Conservation (phyloP, 2,329 filamentous ascomycete genomes). For the Stagonosporopsis tanaceti region DNA sequence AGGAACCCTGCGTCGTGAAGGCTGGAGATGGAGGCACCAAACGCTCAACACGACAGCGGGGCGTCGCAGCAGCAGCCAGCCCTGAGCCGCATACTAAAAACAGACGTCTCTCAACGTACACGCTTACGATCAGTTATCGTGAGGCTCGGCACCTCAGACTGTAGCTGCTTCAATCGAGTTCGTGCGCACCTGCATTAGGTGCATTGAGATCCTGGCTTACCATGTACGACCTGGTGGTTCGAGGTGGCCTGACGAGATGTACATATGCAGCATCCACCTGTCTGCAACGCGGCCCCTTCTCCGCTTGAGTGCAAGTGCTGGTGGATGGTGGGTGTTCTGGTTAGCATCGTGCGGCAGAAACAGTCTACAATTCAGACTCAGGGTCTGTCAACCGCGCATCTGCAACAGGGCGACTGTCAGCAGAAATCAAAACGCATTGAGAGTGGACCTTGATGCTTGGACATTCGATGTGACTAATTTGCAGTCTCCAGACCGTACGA, state of each 20-base stretch:
- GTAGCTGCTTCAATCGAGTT: constrained; percentile 22
- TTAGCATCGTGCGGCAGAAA: constrained; percentile 5
- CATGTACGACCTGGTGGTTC: constrained; percentile 5
- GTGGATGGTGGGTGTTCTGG: background rate
- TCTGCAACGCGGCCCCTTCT: constrained; percentile 8
- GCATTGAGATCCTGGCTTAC: constrained; percentile 11
- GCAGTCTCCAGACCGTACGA: constrained; percentile 3
- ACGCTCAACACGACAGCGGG: constrained; percentile 10
- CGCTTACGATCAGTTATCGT: constrained; percentile 26
- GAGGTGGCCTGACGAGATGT: constrained; percentile 10
- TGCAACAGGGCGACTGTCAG: constrained; percentile 4
- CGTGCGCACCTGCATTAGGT: constrained; percentile 15
- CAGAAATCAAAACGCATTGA: background rate
- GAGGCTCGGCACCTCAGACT: constrained; percentile 22
- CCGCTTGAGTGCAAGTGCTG: constrained; percentile 2
- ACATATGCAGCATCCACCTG: constrained; percentile 11
- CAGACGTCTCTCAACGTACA: constrained; percentile 23
- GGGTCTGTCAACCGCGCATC: background rate
- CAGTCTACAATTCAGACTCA: constrained; percentile 3
- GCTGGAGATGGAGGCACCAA: constrained; percentile 33
- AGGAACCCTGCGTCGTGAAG: constrained; percentile 40
- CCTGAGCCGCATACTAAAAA: constrained; percentile 25
- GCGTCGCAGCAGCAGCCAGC: constrained; percentile 32
- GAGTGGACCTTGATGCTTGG: constrained; percentile 5
- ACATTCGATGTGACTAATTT: background rate